Evolutionary conservation across 192 early-diverging fungal species (phyloP).

Genomic region (Coemansia sp.): DNA sequence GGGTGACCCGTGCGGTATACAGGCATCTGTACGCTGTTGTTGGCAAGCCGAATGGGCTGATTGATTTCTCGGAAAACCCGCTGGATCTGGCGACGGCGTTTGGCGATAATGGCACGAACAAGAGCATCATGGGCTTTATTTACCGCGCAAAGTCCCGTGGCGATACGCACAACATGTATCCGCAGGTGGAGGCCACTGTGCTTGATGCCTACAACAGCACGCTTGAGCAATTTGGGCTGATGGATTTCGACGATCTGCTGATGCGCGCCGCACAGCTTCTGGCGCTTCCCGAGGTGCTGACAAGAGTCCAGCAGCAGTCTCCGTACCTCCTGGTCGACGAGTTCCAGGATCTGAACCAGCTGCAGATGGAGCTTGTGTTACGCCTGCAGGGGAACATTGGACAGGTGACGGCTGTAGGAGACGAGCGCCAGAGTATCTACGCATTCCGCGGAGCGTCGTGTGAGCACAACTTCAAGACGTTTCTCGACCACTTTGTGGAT

Average conservation of each 20-base stretch:
- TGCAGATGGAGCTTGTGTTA: constrained; percentile 49
- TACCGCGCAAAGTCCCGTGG: constrained; percentile 46
- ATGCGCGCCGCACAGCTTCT: constrained; percentile 26
- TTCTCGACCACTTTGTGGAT: constrained; percentile 44
- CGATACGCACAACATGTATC: constrained; percentile 18
- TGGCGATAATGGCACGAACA: constrained; percentile 11
- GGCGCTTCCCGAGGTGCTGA: constrained; percentile 10
- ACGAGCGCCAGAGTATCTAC: constrained; percentile 53
- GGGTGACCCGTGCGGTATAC: constrained; percentile 22
- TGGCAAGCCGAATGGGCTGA: constrained; percentile 7
- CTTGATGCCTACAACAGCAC: constrained; percentile 45
- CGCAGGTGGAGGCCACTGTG: constrained; percentile 25
- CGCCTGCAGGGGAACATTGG: constrained; percentile 34
- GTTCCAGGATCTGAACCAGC: constrained; percentile 54
- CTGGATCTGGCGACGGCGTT: constrained; percentile 8
- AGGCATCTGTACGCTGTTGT: constrained; percentile 18
- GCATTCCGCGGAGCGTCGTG: constrained; percentile 51
- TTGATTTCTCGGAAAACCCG: constrained; percentile 9
- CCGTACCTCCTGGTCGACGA: constrained; percentile 52
- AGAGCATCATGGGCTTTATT: constrained; percentile 23
- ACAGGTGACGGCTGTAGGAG: constrained; percentile 49
- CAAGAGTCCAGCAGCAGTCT: constrained; percentile 20
- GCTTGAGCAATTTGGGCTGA: constrained; percentile 32
- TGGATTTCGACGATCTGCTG: constrained; percentile 54
- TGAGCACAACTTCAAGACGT: constrained; percentile 45